Conservation (phyloP, 805 yeast genomes). For the Pachysolen tannophilus region DNA sequence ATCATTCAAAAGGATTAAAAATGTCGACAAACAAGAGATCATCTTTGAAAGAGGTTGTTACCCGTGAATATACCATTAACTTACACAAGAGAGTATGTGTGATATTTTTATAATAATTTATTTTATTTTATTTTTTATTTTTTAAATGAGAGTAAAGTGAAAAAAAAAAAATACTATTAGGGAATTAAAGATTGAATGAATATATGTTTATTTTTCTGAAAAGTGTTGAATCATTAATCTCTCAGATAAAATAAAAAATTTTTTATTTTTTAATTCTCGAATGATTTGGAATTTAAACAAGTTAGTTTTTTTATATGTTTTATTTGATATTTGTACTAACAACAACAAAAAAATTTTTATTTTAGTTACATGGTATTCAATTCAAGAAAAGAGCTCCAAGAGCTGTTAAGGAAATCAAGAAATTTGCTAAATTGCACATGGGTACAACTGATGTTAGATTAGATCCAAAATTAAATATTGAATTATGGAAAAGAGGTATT, state of each 20-base stretch:
- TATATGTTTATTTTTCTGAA: no score
- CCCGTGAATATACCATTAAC: constrained; percentile 99
- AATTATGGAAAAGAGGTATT: constrained; percentile 99
- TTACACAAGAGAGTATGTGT: constrained; percentile 97
- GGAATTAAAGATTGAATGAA: neutral
- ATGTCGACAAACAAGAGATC: constrained; percentile 26
- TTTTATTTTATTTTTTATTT: no score
- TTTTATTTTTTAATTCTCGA: no score
- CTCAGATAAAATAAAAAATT: no score
- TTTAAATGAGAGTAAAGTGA: neutral
- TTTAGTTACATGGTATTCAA: constrained; percentile 91
- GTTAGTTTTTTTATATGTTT: neutral
- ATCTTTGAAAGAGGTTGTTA: constrained; percentile 97
- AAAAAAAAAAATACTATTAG: constrained; percentile 1
- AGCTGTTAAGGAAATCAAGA: constrained; percentile 99
- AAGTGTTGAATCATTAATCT: no score
- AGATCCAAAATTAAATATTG: constrained; percentile 97
- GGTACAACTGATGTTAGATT: constrained; percentile 98
- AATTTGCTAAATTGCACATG: constrained; percentile 97
- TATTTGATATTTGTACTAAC: no score
- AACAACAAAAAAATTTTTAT: no score
- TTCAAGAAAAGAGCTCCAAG: constrained; percentile 99
- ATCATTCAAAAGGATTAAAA: constrained; percentile 13
- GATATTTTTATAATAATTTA: no score
- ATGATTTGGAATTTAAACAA: no score